Evolutionary conservation across 108 stramenopile species (phyloP), one percentile per base, ranked within the genome.

Genomic region (Skeletonema costatum): DNA sequence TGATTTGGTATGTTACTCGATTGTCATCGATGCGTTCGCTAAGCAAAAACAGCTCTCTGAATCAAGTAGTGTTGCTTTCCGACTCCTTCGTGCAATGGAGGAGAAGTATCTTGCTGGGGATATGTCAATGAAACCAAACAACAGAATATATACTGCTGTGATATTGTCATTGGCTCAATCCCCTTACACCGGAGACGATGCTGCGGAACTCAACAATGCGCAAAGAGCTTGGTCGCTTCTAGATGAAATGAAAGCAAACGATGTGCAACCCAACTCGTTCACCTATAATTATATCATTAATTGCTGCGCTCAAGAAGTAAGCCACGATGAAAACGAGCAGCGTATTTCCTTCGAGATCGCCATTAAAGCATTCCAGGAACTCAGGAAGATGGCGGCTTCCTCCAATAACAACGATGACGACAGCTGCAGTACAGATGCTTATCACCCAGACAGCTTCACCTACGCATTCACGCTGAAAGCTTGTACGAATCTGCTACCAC

Each of bases 401-500:
- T 36, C 51, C 32, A 38, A 51, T 29, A 6, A 32, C 6, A 42
- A 30, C 58, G 39, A 53, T 31, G 39, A 50, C 2, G 59, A 56
- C 2, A 56, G 33, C 19, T 35, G 62, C 21, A 35, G 16, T 31
- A 36, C 17, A 35, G 39, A 64, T 29, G 17, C 9, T 6, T 64
- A 25, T 51, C 66, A 68, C 51, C 87, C 91, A 32, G 90, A 94
- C 69, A 88, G 87, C 60, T 94, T 87, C 59, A 94, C 93, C 1
- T 94, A 90, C 56, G 83, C 89, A 56, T 92, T 92, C 70, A 87
- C 90, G 87, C 64, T 94, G 39, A 92, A 92, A 68, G 87, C 89
- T 29, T 94, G 91, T 80, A 86, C 83, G 19, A 90, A 90, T 69
- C 66, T 91, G 41, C 71, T 94, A 10, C 85, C 85, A 4, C 64